Evolutionary conservation across 2,329 filamentous ascomycete genomes (phyloP).

Genomic region (Dendryphion nanum): DNA sequence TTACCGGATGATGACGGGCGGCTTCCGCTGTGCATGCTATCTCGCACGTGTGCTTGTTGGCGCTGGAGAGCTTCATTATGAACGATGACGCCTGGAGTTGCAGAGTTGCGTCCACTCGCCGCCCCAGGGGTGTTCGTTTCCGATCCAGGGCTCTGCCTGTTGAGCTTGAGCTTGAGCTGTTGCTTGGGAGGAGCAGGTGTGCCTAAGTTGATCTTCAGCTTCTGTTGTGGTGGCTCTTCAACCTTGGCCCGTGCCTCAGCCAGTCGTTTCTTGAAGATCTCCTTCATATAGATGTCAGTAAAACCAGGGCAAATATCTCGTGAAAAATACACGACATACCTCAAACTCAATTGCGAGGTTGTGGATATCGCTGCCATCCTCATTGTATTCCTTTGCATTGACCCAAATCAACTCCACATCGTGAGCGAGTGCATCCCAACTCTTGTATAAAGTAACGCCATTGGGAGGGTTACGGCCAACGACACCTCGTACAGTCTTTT

Average conservation of each 20-base stretch:
- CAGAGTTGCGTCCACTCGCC: conserved; percentile 38
- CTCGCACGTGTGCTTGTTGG: conserved; percentile 52
- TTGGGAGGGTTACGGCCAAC: conserved; percentile 65
- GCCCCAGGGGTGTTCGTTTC: conserved; percentile 40
- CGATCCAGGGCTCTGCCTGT: conserved; percentile 40
- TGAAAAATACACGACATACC: conserved; percentile 43
- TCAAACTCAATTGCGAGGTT: conserved; percentile 75
- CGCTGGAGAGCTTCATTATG: conserved; percentile 55
- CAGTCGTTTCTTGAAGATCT: conserved; percentile 66
- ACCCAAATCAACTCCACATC: conserved; percentile 79
- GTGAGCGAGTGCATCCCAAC: conserved; percentile 78
- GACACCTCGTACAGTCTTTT: conserved; percentile 73
- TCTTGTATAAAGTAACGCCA: conserved; percentile 68
- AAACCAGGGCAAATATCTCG: background rate
- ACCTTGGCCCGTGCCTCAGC: conserved; percentile 71
- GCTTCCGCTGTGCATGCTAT: conserved; percentile 48
- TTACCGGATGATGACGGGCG: conserved; percentile 27
- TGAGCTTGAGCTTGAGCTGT: conserved; percentile 62
- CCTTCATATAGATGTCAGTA: conserved; percentile 45
- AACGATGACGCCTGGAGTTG: conserved; percentile 50
- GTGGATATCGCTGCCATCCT: conserved; percentile 85
- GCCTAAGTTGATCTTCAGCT: conserved; percentile 76
- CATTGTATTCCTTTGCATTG: conserved; percentile 87
- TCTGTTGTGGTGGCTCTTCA: conserved; percentile 71
- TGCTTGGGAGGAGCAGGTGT: conserved; percentile 27